Base-by-base conservation (phyloP, 1,139 yeast genomes). In the Blastobotrys persicus region DNA sequence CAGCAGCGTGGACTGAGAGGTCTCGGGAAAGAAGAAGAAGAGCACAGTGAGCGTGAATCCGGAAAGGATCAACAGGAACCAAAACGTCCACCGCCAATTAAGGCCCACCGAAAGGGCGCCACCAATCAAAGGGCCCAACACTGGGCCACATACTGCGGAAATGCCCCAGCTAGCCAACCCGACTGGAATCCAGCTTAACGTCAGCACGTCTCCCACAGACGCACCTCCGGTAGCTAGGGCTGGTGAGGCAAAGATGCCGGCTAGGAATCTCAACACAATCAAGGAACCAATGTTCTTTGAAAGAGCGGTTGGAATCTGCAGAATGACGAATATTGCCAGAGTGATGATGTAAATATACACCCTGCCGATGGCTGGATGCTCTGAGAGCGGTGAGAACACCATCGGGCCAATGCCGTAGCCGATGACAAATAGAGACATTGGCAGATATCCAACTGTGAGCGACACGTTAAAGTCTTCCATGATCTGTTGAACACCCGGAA, bases 201-300 rank as follows among this genome's bases (percentile, higher is more conserved):
- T 70, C 83, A 86, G 47, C 78, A 72, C 69, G 67, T 88, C 96
- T 52, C 82, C 74, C 53, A 88, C 78, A 3, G 94, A 80, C 53
- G 95, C 96, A 50, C 89, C 94, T 9, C 89, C 95, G 56, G 87
- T 80, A 5, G 95, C 84, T 65, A 88, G 73, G 0, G 94, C 91
- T 3, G 96, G 96, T 2, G 91, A 80, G 0, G 92, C 87, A 53
- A 85, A 76, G 32, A 84, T 74, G 1, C 96, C 96, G 35, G 88
- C 77, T 57, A 88, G 79, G 64, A 88, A 86, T 58, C 96, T 74
- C 50, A 87, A 70, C 3, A 87, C 83, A 44, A 86, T 71, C 34
- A 69, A 54, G 1, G 59, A 55, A 2, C 62, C 57, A 23, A 82
- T 72, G 55, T 81, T 79, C 17, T 73, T 65, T 1, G 81, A 67